Evolutionary conservation across 495 filamentous ascomycete genomes (phyloP).

Genomic region (Penicillium parvum): DNA sequence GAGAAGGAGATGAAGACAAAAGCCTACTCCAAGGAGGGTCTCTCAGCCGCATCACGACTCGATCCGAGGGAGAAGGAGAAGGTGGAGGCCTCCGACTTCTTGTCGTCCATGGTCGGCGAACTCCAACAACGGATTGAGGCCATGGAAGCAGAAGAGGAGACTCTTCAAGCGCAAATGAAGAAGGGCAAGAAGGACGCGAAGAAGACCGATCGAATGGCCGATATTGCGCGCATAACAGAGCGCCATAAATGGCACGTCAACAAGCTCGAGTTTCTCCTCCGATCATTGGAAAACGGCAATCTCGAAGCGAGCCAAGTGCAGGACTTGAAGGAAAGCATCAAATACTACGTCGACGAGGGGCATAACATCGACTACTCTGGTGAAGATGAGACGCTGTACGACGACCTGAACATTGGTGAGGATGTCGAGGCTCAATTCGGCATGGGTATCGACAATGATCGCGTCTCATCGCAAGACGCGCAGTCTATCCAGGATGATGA

Average conservation of each 20-base stretch:
- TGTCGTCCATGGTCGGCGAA: slow-evolving; percentile 84
- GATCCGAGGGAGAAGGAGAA: slow-evolving; percentile 96
- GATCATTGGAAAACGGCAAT: slow-evolving; percentile 87
- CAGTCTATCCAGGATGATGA: slow-evolving; percentile 87
- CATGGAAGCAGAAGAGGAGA: slow-evolving; percentile 86
- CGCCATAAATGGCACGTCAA: slow-evolving; percentile 94
- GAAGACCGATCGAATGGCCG: slow-evolving; percentile 81
- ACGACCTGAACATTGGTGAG: slow-evolving; percentile 86
- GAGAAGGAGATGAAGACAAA: slow-evolving; percentile 99
- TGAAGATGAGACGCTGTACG: slow-evolving; percentile 92
- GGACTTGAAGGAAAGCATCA: slow-evolving; percentile 84
- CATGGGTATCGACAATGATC: slow-evolving; percentile 75
- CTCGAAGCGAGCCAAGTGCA: slow-evolving; percentile 80
- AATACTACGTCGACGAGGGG: slow-evolving; percentile 90
- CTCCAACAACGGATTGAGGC: slow-evolving; percentile 88
- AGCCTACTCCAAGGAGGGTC: slow-evolving; percentile 95
- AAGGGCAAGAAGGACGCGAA: slow-evolving; percentile 82
- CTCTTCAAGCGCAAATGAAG: slow-evolving; percentile 82
- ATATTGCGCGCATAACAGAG: slow-evolving; percentile 79
- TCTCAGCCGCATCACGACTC: slow-evolving; percentile 83
- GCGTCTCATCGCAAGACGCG: slow-evolving; percentile 89
- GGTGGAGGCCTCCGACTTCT: slow-evolving; percentile 76
- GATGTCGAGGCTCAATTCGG: slow-evolving; percentile 81
- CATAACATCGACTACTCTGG: slow-evolving; percentile 76
- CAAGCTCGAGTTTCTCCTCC: slow-evolving; percentile 85